These are phyloP conservation scores for Hypoxylon rubiginosum DNA, from an alignment of 2,329 filamentous ascomycete species.

Conservation along the genomic window DNA sequence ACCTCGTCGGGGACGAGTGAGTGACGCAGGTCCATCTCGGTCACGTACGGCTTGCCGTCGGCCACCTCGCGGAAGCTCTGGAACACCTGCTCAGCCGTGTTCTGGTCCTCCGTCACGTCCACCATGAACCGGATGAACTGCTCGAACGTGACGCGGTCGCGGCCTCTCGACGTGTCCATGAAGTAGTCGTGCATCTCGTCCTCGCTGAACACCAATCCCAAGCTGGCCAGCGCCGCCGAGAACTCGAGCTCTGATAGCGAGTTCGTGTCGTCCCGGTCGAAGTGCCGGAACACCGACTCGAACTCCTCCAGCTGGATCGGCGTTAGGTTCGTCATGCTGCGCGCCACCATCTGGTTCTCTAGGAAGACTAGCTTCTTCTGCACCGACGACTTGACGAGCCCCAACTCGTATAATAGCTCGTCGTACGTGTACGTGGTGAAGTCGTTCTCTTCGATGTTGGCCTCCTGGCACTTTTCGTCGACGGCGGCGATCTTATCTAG, in stretches of 20 bases:
- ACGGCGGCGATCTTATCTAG: conserved; percentile 87
- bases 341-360: conserved; percentile 97
- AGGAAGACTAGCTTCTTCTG: conserved; percentile 97
- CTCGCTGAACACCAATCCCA: conserved; percentile 96
- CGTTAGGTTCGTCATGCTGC: conserved; percentile 98
- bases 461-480: conserved; percentile 91
- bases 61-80: conserved; percentile 98
- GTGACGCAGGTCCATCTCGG: conserved; percentile 95
- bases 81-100: conserved; percentile 98
- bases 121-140: conserved; percentile 99
- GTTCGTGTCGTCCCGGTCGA: conserved; percentile 93
- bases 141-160: conserved; percentile 90
- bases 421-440: conserved; percentile 99
- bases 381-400: conserved; percentile 90
- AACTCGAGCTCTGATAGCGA: conserved; percentile 94
- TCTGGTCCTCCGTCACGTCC: conserved; percentile 97
- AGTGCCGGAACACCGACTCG: conserved; percentile 97
- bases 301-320: conserved; percentile 99
- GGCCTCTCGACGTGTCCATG: conserved; percentile 83
- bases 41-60: conserved; percentile 98
- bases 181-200: conserved; percentile 99
- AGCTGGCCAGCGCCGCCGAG: conserved; percentile 91
- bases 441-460: conserved; percentile 99
- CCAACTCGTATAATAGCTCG: conserved; percentile 92
- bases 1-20: conserved; percentile 96